Base-by-base conservation (phyloP, 306 rosid genomes). In the Pyrus pyrifolia region DNA sequence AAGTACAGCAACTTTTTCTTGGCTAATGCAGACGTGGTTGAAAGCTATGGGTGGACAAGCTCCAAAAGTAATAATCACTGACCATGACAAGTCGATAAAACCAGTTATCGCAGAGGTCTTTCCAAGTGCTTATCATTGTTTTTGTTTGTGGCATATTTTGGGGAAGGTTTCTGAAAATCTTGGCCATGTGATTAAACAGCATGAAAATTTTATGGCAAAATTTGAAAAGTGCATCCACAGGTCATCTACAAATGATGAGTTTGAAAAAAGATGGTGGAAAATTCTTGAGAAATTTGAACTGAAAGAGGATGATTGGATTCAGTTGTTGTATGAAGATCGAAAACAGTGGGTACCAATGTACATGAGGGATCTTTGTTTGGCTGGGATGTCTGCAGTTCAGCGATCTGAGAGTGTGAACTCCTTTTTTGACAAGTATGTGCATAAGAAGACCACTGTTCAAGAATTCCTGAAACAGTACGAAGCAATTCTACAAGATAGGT, bases 331-430 rank as follows among this genome's bases (percentile, higher is more conserved):
- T 80, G 97, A 90, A 84, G 99, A 89, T 87, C 86, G 89, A 45
- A 88, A 83, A 82, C 85, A 87, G 52, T 95, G 99, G 99, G 99
- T 79, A 42, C 97, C 97, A 25, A 86, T 91, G 61, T 95, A 80
- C 82, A 83, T 92, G 96, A 87, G 51, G 70, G 96, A 91, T 78
- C 80, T 84, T 70, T 88, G 90, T 84, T 83, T 95, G 85, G 97
- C 93, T 82, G 97, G 97, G 71, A 85, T 95, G 97, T 92, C 97
- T 72, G 84, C 92, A 25, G 81, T 74, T 72, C 99, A 88, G 71
- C 91, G 99, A 71, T 89, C 97, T 15, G 99, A 95, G 76, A 95
- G 97, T 86, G 90, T 95, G 66, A 95, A 95, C 85, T 92, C 89
- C 80, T 95, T 80, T 84, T 88, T 92, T 76, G 99, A 95, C 83